phyloP scores from a whole-genome alignment of 2,329 filamentous ascomycete species.

The Ascosphaera acerosa region DNA sequence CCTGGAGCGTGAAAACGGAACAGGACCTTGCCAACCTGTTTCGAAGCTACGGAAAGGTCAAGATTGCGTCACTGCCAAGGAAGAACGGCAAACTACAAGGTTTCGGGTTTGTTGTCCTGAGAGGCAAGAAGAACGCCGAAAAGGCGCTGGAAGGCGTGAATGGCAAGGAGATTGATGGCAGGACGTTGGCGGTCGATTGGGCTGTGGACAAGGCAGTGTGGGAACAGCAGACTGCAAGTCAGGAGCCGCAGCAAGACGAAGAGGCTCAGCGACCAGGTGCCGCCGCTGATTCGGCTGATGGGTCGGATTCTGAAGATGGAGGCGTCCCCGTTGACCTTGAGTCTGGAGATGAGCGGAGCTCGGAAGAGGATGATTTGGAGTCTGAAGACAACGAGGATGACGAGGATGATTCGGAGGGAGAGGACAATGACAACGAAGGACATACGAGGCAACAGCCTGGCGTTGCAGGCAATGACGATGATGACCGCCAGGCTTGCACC shows the following conservation, averaged over 20 bases:
- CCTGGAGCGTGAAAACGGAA: conserved; percentile 78
- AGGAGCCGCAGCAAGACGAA: conserved; percentile 23
- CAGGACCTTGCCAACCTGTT: conserved; percentile 63
- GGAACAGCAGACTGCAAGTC: conserved; percentile 35
- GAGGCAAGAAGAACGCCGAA: conserved; percentile 75
- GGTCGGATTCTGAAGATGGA: conserved; percentile 10
- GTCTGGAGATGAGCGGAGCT: conserved; percentile 17
- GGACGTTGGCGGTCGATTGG: conserved; percentile 84
- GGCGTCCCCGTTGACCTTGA: conserved; percentile 21
- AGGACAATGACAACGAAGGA: conserved; percentile 19
- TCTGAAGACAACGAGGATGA: conserved; percentile 20
- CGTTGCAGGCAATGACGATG: conserved; percentile 23
- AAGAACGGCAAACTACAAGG: conserved; percentile 49
- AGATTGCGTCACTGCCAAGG: conserved; percentile 51
- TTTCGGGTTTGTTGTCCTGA: conserved; percentile 78
- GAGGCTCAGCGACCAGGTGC: no score
- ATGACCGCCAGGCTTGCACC: conserved; percentile 39
- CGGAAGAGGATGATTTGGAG: conserved; percentile 13
- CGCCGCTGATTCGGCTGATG: conserved; percentile 12
- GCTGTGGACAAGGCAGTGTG: conserved; percentile 78
- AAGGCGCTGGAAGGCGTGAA: conserved; percentile 66
- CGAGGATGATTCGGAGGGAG: conserved; percentile 17
- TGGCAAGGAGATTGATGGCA: conserved; percentile 69
- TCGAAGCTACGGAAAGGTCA: conserved; percentile 72
- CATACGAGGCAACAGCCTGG: no score